Evolutionary conservation across 2,329 filamentous ascomycete genomes (phyloP), one percentile per base, ranked within the genome.

Genomic region (Amylocarpus encephaloides): DNA sequence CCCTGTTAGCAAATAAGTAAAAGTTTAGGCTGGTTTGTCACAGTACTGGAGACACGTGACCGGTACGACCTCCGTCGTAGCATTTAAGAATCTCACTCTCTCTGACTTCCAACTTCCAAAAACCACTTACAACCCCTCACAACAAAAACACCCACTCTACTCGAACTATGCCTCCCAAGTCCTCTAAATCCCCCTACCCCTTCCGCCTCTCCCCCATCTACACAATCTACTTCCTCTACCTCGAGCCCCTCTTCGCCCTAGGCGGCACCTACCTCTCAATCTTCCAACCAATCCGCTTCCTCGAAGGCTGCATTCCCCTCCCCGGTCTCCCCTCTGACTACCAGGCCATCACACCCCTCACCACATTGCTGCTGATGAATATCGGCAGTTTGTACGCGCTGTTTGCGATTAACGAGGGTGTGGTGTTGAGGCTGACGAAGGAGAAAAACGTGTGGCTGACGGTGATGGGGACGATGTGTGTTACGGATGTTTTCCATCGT

Each of bases 341-440:
- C 11, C 39, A 50, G 15, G 22, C 49, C 41, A 53, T 62, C 51
- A 55, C 53, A 9, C 59, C 63, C 5, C 22, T 59, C 16, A 55
- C 56, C 15, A 54, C 56, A 22, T 43, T 66, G 38, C 45, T 64
- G 15, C 54, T 66, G 30, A 60, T 59, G 32, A 62, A 66, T 44
- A 58, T 67, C 35, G 64, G 60, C 1, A 58, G 57, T 6, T 53
- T 64, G 11, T 67, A 66, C 38, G 40, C 60, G 13, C 54, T 65
- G n/a, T 63, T 67, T 46, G 62, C 65, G 15, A 55, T 66, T 42
- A 57, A 59, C 39, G 60, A 65, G 39, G 61, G 56, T n/a, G 47
- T 65, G 2, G 60, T 65, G 7, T 52, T 67, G 39, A 54, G 65
- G 16, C 29, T 62, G 5, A 60, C 57, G n/a, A 49, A 48, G 26